Evolutionary conservation across 768 basidiomycete genomes (phyloP).

Genomic region (Solioccasus polychromus): DNA sequence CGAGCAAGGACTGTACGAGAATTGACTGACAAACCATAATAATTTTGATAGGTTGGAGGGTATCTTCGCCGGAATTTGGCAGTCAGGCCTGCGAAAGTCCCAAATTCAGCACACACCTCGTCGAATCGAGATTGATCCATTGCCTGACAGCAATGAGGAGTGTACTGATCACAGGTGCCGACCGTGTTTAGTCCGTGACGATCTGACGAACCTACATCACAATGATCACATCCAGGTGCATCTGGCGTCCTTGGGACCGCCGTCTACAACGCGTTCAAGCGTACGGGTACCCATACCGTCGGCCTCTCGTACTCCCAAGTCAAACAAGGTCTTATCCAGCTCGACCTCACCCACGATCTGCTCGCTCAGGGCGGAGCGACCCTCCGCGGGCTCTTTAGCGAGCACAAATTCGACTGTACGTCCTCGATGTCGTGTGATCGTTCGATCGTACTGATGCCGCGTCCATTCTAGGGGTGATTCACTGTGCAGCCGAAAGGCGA

Average conservation of each 20-base stretch:
- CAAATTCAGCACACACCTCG: too few relatives aligned
- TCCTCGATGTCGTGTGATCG: slow-evolving; percentile 10
- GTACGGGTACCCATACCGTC: slow-evolving; percentile 44
- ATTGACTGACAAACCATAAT: too few relatives aligned
- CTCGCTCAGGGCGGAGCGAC: slow-evolving; percentile 35
- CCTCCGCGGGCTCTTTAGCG: slow-evolving; percentile 49
- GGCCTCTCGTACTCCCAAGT: slow-evolving; percentile 74
- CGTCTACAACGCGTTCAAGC: slow-evolving; percentile 64
- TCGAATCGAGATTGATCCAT: not conserved
- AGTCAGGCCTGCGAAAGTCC: too few relatives aligned
- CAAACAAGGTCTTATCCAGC: slow-evolving; percentile 46
- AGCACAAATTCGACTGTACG: slow-evolving; percentile 71
- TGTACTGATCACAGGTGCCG: slow-evolving; percentile 55
- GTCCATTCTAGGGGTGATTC: slow-evolving; percentile 67
- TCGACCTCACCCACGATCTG: slow-evolving; percentile 64
- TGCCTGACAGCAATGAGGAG: slow-evolving; percentile 36
- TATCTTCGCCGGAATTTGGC: too few relatives aligned
- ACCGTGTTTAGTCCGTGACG: not conserved
- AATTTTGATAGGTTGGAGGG: too few relatives aligned
- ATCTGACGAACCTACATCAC: slow-evolving; percentile 13
- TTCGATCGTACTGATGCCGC: slow-evolving; percentile 3
- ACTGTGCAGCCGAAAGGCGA: slow-evolving; percentile 92
- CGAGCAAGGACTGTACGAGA: too few relatives aligned
- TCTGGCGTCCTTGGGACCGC: slow-evolving; percentile 89
- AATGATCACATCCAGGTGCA: slow-evolving; percentile 56